Evolutionary conservation across 129 eudicot genomes (phyloP).

Genomic region (Centella asiatica): DNA sequence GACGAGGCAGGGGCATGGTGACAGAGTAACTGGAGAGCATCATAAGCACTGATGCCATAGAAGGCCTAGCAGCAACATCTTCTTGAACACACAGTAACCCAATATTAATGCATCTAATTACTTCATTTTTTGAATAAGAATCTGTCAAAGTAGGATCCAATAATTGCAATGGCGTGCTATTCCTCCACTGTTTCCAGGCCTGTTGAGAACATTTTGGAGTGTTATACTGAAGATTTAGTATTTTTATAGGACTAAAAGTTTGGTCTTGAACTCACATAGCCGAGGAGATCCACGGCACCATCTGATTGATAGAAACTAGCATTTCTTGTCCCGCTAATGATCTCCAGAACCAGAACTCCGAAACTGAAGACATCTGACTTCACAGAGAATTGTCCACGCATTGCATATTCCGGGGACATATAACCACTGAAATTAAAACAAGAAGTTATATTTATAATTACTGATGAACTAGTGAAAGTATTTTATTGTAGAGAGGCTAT

Average conservation of each 20-base stretch:
- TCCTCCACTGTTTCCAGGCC: conserved; percentile 25
- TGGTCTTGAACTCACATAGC: conserved; percentile 6
- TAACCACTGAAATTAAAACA: conserved; percentile 18
- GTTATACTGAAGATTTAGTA: no score
- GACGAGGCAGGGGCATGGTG: background rate
- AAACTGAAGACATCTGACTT: conserved; percentile 21
- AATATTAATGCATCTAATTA: conserved; percentile 5
- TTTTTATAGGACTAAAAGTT: no score
- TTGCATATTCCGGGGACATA: conserved; percentile 31
- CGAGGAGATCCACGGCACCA: background rate
- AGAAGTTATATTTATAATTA: background rate
- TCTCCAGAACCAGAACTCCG: conserved; percentile 13
- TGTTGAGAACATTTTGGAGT: background rate
- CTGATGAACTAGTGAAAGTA: background rate
- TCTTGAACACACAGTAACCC: conserved; percentile 7
- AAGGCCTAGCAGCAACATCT: background rate
- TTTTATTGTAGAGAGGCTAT: no score
- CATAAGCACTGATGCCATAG: background rate
- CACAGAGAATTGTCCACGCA: conserved; percentile 9
- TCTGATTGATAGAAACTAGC: background rate
- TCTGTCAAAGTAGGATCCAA: conserved; percentile 13
- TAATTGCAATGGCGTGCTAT: conserved; percentile 8
- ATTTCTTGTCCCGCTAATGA: conserved; percentile 13
- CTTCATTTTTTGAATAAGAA: conserved; percentile 6
- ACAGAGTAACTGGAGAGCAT: background rate